Percentiles rank a stretch among this genome's conserved stretches.
phyloP scores from a whole-genome alignment of 108 stramenopile species.

The Schizochytrium sp. region DNA sequence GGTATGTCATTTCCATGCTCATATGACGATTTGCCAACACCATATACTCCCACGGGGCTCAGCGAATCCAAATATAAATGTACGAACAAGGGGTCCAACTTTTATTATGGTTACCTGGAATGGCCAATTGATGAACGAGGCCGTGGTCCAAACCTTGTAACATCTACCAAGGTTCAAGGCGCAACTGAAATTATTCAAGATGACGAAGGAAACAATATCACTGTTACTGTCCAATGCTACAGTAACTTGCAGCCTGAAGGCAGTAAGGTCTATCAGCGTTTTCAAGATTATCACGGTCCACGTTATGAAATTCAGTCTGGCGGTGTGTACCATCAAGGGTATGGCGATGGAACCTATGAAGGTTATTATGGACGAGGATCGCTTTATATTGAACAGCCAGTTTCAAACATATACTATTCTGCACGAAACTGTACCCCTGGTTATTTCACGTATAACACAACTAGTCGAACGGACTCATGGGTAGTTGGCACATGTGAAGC shows the following conservation, averaged over 20 bases:
- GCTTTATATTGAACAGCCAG: constrained; percentile 78
- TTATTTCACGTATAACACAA: constrained; percentile 79
- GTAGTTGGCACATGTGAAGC: constrained; percentile 89
- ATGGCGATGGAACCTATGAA: constrained; percentile 73
- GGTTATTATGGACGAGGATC: constrained; percentile 75
- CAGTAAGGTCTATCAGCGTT: constrained; percentile 80
- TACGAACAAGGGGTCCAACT: constrained; percentile 74
- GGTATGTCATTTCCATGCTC: constrained; percentile 83
- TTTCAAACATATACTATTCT: constrained; percentile 77
- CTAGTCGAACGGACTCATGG: constrained; percentile 79
- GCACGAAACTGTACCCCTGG: constrained; percentile 85
- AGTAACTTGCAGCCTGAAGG: constrained; percentile 80
- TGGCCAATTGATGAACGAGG: constrained; percentile 34
- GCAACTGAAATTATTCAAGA: neutral
- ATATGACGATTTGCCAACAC: constrained; percentile 80
- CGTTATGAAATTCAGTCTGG: constrained; percentile 83
- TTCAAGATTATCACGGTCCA: constrained; percentile 85
- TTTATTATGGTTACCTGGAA: constrained; percentile 40
- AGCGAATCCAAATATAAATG: constrained; percentile 81
- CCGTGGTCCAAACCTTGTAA: neutral
- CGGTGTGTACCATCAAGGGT: constrained; percentile 81
- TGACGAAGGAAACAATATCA: neutral
- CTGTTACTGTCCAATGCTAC: constrained; percentile 76
- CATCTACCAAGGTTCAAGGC: neutral
- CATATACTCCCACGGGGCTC: constrained; percentile 75